Base-by-base conservation (phyloP, 1,284 basidiomycete genomes). In the Ceratobasidium sp. region DNA sequence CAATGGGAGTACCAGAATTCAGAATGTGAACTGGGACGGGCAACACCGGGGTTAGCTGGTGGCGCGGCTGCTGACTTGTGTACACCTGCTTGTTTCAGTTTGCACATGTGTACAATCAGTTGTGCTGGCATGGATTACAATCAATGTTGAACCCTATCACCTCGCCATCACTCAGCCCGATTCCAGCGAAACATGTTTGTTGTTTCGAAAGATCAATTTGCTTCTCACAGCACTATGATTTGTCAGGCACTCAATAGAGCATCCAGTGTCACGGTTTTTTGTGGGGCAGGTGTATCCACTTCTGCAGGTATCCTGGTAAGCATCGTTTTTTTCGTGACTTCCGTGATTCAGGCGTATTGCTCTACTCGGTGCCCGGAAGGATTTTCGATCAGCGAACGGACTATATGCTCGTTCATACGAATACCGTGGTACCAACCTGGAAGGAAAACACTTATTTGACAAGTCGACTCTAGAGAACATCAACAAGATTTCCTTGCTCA, bases 271-370 rank as follows among this genome's bases (percentile, higher is more conserved):
- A 43, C 61, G 1, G 5, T 63, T 24, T 63, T 63, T 13, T 63
- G 61, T 24, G 61, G 61, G 5, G 61, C 61, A 43, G 61, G 61
- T 46, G 61, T 63, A 2, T 63, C 61, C 11, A 63, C 61, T 9
- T 9, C 19, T 22, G 34, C 61, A 7, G 61, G 61, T 6, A 63
- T 63, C 16, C 61, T n/a, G 11, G 61, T 63, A 14, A 63, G 61
- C 22, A 5, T 19, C 19, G 3, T 7, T 16, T 19, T 6, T 16
- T 6, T 51, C 24, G 48, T 9, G 19, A 22, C 53, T 54, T 29
- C 4, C 53, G 24, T 27, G 53, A 9, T 22, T 7, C 19, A 7
- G 48, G 16, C 9, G 22, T 14, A 22, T 29, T 13, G 22, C 9
- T 51, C 14, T 6, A 51, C 14, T 29, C 27, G 19, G 31, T 34